Conservation (phyloP, 2,329 filamentous ascomycete species). For the Talaromyces sp. region DNA sequence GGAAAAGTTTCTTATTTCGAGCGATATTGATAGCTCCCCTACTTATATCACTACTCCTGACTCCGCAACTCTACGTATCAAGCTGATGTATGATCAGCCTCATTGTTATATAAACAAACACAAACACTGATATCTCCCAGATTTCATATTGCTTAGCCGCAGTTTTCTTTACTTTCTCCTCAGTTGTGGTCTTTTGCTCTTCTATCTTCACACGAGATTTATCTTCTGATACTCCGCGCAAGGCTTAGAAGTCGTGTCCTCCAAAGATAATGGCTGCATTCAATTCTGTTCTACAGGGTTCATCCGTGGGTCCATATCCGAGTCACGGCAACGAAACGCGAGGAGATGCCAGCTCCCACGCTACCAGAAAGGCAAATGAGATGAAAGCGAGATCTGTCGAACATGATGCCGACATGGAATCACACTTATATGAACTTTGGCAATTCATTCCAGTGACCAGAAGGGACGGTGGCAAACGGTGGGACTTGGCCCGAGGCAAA, state of each 20-base stretch:
- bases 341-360: neutral
- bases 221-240: neutral
- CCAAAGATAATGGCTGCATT: neutral
- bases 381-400: neutral
- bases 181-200: neutral
- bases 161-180: neutral
- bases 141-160: neutral
- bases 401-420: neutral
- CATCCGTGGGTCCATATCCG: neutral
- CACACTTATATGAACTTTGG: neutral
- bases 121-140: neutral
- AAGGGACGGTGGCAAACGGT: neutral
- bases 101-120: neutral
- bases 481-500: neutral
- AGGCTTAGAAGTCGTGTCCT: no score
- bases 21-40: neutral
- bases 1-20: neutral
- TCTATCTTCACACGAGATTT: neutral
- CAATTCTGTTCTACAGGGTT: neutral
- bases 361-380: neutral
- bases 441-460: neutral
- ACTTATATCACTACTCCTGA: neutral
- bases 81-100: neutral
- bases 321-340: neutral
- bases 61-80: neutral